phyloP scores from a whole-genome alignment of 2,329 filamentous ascomycete species.

The Phialophora macrospora region DNA sequence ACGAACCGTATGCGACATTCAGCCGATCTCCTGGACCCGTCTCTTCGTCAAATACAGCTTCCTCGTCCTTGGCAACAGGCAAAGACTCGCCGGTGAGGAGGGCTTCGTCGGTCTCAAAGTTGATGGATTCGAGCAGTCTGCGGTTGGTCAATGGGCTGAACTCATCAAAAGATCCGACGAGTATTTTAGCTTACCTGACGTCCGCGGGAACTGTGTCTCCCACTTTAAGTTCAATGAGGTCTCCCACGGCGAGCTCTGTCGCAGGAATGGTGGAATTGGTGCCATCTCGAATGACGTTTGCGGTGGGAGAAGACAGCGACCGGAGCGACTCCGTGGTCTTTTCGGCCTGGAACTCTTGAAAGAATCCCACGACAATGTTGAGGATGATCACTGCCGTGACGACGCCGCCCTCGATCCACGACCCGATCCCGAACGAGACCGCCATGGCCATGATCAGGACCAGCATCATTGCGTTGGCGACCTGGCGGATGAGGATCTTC shows the following conservation, averaged over 20 bases:
- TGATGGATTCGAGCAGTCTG: conserved; percentile 57
- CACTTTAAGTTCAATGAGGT: conserved; percentile 58
- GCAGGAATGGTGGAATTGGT: conserved; percentile 57
- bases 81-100: conserved; percentile 66
- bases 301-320: conserved; percentile 56
- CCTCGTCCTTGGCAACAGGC: conserved; percentile 59
- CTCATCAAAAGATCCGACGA: neutral
- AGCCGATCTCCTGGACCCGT: conserved; percentile 65
- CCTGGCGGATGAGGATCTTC: conserved; percentile 69
- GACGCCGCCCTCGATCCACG: conserved; percentile 66
- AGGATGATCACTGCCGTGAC: conserved; percentile 62
- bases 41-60: conserved; percentile 56
- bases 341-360: conserved; percentile 59
- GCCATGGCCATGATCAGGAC: conserved; percentile 62
- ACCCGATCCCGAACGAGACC: conserved; percentile 62
- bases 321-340: conserved; percentile 60
- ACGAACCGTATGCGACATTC: conserved; percentile 66
- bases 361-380: conserved; percentile 63
- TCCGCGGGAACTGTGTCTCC: conserved; percentile 57
- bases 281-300: conserved; percentile 57
- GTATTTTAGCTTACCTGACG: conserved; percentile 39
- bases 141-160: neutral
- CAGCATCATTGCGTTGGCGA: conserved; percentile 72
- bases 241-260: conserved; percentile 62
- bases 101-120: conserved; percentile 65